Percentiles rank a stretch among this genome's conserved stretches.
Conservation (phyloP, 106 monocot genomes). For the Dioscorea zingiberensis region DNA sequence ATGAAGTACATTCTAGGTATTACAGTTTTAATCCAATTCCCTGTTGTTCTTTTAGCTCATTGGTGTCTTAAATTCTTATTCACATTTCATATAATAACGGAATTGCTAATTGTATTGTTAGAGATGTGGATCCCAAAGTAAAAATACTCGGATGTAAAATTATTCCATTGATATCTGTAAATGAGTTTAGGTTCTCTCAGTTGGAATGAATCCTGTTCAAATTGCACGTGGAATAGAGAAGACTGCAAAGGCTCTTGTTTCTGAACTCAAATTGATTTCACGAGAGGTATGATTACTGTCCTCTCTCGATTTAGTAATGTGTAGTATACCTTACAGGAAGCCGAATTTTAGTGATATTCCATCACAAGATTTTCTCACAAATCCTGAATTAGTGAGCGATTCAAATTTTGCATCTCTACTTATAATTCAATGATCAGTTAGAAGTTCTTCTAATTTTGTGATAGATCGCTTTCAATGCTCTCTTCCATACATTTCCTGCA, state of each 20-base stretch:
- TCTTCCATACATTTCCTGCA: background rate
- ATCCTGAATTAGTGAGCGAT: too few species aligned
- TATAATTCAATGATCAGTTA: too few species aligned
- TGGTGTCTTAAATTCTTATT: too few species aligned
- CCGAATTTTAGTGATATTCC: too few species aligned
- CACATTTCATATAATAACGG: too few species aligned
- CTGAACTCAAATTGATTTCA: constrained; percentile 69
- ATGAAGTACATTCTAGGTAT: constrained; percentile 14
- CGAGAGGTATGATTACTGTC: constrained; percentile 40
- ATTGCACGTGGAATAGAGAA: constrained; percentile 75
- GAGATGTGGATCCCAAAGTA: background rate
- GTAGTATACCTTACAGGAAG: too few species aligned
- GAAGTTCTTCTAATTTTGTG: too few species aligned
- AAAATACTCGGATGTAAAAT: background rate
- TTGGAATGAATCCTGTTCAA: constrained; percentile 86
- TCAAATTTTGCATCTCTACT: too few species aligned
- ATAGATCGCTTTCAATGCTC: too few species aligned
- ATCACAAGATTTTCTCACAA: too few species aligned
- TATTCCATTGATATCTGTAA: background rate
- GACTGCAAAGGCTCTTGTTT: constrained; percentile 59
- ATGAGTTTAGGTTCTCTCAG: constrained; percentile 57
- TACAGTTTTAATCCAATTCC: background rate
- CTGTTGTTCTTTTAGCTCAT: background rate
- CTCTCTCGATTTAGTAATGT: too few species aligned
- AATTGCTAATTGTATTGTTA: background rate